Conservation (phyloP, 179 eudicot species). For the Silene coronaria region DNA sequence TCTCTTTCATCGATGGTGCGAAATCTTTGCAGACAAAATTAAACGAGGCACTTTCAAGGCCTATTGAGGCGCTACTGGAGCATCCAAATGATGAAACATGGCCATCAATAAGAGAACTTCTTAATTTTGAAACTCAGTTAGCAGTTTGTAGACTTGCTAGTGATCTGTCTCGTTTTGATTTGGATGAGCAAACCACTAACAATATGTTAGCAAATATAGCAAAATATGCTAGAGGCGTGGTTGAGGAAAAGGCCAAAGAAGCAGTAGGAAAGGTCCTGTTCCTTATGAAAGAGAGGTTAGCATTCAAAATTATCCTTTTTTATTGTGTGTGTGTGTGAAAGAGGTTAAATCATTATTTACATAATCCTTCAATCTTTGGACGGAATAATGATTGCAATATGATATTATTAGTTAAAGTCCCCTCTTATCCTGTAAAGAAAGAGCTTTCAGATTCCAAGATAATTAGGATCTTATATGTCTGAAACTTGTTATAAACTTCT, state of each 20-base stretch:
- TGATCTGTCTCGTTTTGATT: slow-evolving; percentile 76
- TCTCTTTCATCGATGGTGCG: not conserved
- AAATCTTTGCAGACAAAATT: slow-evolving; percentile 47
- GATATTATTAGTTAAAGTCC: too few relatives aligned
- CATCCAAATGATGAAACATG: slow-evolving; percentile 82
- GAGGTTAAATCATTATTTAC: too few relatives aligned
- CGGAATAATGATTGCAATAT: too few relatives aligned
- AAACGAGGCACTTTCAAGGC: slow-evolving; percentile 62
- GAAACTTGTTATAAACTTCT: too few relatives aligned
- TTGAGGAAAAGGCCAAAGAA: slow-evolving; percentile 79
- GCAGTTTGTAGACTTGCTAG: slow-evolving; percentile 59
- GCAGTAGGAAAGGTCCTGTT: slow-evolving; percentile 77
- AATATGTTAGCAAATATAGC: slow-evolving; percentile 56
- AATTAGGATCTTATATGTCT: too few relatives aligned
- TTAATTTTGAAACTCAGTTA: slow-evolving; percentile 59
- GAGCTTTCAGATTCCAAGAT: too few relatives aligned
- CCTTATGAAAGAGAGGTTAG: slow-evolving; percentile 91
- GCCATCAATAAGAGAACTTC: slow-evolving; percentile 83
- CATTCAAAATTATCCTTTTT: not conserved
- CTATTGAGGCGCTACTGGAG: slow-evolving; percentile 89
- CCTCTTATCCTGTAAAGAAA: too few relatives aligned
- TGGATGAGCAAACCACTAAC: slow-evolving; percentile 59
- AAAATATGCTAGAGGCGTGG: slow-evolving; percentile 63
- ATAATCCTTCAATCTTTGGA: too few relatives aligned
- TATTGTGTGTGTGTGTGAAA: too few relatives aligned